Conservation (phyloP, 768 basidiomycete genomes). For the Kwoniella heveanensis region DNA sequence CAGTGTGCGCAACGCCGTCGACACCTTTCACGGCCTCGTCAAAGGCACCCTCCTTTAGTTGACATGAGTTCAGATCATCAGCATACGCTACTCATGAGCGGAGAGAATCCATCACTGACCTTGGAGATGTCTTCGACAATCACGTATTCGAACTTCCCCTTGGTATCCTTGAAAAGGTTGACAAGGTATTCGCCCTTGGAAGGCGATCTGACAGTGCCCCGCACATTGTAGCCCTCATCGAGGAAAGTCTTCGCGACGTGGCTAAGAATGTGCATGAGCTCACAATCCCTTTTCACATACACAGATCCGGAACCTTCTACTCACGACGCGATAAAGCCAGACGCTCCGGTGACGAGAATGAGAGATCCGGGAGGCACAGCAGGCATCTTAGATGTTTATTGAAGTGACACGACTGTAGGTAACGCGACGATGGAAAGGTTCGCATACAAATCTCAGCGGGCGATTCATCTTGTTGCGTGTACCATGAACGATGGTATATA, state of each 20-base stretch:
- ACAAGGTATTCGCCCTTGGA: slow-evolving; percentile 65
- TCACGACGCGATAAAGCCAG: slow-evolving; percentile 43
- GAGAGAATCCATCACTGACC: slow-evolving; percentile 57
- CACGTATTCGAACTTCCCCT: slow-evolving; percentile 63
- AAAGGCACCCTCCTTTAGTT: slow-evolving; percentile 63
- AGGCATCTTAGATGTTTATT: slow-evolving; percentile 18
- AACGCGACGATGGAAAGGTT: no score
- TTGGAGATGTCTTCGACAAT: slow-evolving; percentile 70
- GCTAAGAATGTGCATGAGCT: no score
- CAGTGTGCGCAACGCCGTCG: slow-evolving; percentile 62
- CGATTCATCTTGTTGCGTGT: no score
- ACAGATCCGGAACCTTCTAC: not conserved
- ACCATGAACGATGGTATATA: no score
- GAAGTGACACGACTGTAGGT: not conserved
- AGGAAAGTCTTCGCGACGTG: slow-evolving; percentile 18
- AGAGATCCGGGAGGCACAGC: slow-evolving; percentile 25
- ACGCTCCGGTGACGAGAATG: slow-evolving; percentile 45
- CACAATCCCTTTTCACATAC: not conserved
- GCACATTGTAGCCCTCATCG: slow-evolving; percentile 63
- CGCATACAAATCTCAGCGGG: no score
- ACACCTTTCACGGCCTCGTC: slow-evolving; percentile 77
- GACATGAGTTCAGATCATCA: no score
- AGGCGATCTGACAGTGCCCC: slow-evolving; percentile 67
- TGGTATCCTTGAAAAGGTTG: slow-evolving; percentile 61
- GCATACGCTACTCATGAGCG: no score